Conservation (phyloP, 768 basidiomycete genomes). For the Jaapia argillacea region DNA sequence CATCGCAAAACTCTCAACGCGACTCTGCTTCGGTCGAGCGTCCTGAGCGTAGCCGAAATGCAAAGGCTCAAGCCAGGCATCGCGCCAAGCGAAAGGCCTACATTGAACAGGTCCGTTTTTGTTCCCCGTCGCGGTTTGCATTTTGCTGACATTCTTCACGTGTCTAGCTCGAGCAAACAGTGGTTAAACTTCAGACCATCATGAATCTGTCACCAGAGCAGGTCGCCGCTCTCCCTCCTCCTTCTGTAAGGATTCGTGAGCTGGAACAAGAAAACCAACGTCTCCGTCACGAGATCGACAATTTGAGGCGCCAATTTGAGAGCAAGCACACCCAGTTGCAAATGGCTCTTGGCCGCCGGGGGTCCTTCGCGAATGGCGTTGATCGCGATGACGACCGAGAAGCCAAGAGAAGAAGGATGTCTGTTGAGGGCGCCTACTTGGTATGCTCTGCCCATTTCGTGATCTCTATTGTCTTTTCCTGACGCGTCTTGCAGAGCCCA, state of each 20-base stretch:
- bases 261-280: slow-evolving; percentile 73
- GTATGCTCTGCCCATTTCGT: slow-evolving; percentile 8
- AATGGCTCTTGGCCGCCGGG: slow-evolving; percentile 9
- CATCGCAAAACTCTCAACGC: neutral
- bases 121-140: neutral
- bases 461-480: neutral
- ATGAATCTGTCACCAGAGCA: slow-evolving; percentile 69
- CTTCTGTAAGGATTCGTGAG: slow-evolving; percentile 67
- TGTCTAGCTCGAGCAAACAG: slow-evolving; percentile 70
- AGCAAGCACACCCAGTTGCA: slow-evolving; percentile 12
- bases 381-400: slow-evolving; percentile 15
- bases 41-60: slow-evolving; percentile 81
- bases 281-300: slow-evolving; percentile 64
- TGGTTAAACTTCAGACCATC: slow-evolving; percentile 73
- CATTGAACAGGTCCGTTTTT: slow-evolving; percentile 64
- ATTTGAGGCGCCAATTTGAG: slow-evolving; percentile 55
- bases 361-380: slow-evolving; percentile 7
- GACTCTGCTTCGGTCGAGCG: neutral
- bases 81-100: slow-evolving; percentile 90
- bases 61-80: slow-evolving; percentile 82
- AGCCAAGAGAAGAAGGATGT: slow-evolving; percentile 17
- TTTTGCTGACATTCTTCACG: neutral
- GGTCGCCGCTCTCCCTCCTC: slow-evolving; percentile 61
- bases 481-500: neutral
- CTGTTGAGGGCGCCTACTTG: slow-evolving; percentile 18